A percentile compares a stretch with the other conserved stretches of the same genome.
Evolutionary conservation across 2,329 filamentous ascomycete genomes (phyloP).

Genomic region (Drechslerella coelobrocha): DNA sequence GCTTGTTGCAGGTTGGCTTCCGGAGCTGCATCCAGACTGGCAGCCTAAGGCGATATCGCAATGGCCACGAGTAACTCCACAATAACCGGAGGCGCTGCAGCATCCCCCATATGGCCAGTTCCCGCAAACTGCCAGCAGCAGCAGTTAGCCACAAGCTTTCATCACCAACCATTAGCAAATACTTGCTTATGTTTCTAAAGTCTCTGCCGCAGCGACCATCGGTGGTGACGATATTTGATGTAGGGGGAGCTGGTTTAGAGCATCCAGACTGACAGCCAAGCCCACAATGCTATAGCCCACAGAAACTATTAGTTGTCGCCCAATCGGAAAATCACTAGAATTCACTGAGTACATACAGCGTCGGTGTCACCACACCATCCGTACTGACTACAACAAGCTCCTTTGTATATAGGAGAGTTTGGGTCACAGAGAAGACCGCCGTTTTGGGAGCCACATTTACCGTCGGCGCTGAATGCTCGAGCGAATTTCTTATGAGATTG

Average conservation of each 20-base stretch:
- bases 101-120: slow-evolving; percentile 55
- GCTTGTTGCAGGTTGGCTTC: slow-evolving; percentile 14
- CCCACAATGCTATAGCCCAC: slow-evolving; percentile 55
- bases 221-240: slow-evolving; percentile 45
- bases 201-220: slow-evolving; percentile 55
- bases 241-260: slow-evolving; percentile 50
- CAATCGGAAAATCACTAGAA: background rate
- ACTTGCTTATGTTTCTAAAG: slow-evolving; percentile 54
- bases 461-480: slow-evolving; percentile 57
- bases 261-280: slow-evolving; percentile 60
- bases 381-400: slow-evolving; percentile 59
- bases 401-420: slow-evolving; percentile 60
- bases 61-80: slow-evolving; percentile 41
- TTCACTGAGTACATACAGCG: slow-evolving; percentile 41
- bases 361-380: slow-evolving; percentile 60
- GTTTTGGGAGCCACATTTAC: slow-evolving; percentile 59
- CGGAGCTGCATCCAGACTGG: slow-evolving; percentile 55
- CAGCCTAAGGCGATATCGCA: slow-evolving; percentile 54
- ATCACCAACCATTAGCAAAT: background rate
- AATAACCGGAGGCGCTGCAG: slow-evolving; percentile 53
- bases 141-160: background rate
- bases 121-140: slow-evolving; percentile 22
- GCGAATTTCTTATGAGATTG: slow-evolving; percentile 38
- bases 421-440: slow-evolving; percentile 59
- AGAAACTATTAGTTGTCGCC: background rate